A percentile compares a stretch with the other conserved stretches of the same genome.
Evolutionary conservation across 1,139 yeast genomes (phyloP).

Genomic region (Yamadazyma conglobata): DNA sequence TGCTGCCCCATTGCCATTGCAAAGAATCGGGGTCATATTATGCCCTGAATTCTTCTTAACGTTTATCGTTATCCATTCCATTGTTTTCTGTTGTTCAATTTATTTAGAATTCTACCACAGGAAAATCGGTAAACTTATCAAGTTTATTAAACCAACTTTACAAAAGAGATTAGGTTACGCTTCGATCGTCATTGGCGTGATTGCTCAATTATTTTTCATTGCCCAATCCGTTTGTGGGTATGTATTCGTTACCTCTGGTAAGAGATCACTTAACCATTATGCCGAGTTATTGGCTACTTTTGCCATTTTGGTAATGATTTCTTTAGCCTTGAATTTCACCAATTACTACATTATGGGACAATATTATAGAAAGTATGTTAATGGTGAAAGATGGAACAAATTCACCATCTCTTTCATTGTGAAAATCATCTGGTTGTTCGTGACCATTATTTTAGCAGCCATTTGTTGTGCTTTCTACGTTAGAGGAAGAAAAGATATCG

Average conservation of each 20-base stretch:
- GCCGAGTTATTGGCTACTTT: slow-evolving; percentile 24
- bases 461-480: slow-evolving; percentile 28
- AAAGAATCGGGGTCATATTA: slow-evolving; percentile 26
- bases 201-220: slow-evolving; percentile 25
- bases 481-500: slow-evolving; percentile 16
- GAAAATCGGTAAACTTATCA: slow-evolving; percentile 29
- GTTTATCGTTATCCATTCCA: slow-evolving; percentile 23
- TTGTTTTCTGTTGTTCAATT: slow-evolving; percentile 25
- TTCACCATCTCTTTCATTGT: slow-evolving; percentile 30
- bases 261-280: slow-evolving; percentile 22
- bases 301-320: slow-evolving; percentile 23
- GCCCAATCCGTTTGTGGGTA: slow-evolving; percentile 22
- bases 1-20: slow-evolving; percentile 22
- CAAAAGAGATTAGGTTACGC: slow-evolving; percentile 27
- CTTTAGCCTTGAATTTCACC: slow-evolving; percentile 25
- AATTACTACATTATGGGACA: slow-evolving; percentile 33
- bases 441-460: slow-evolving; percentile 25
- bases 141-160: slow-evolving; percentile 25
- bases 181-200: slow-evolving; percentile 21
- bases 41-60: slow-evolving; percentile 24
- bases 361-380: slow-evolving; percentile 27
- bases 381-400: slow-evolving; percentile 29
- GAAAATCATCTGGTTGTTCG: slow-evolving; percentile 29
- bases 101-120: slow-evolving; percentile 30
- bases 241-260: slow-evolving; percentile 18